phyloP scores from a whole-genome alignment of 257 asterid species.

The Asclepias syriaca region DNA sequence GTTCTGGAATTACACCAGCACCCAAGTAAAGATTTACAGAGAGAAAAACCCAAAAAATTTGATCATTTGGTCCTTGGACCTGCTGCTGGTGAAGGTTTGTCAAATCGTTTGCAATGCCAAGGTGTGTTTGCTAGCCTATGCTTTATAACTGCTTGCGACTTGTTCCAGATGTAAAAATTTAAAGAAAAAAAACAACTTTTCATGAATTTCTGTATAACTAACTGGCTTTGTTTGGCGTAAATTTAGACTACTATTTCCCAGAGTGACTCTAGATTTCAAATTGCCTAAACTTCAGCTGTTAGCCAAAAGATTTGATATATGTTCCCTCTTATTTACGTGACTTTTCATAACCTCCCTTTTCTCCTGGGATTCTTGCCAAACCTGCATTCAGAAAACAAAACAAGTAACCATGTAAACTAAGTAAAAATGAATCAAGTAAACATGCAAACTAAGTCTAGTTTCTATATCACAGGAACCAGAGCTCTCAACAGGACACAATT shows the following conservation, averaged over 20 bases:
- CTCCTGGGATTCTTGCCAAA: neutral
- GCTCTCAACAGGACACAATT: constrained; percentile 64
- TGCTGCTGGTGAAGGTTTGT: constrained; percentile 75
- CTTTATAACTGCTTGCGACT: neutral
- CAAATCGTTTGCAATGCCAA: constrained; percentile 80
- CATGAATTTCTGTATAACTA: neutral
- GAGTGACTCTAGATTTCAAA: neutral
- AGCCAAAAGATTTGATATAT: neutral
- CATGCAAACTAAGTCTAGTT: constrained; percentile 9
- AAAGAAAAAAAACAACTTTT: neutral
- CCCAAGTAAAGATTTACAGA: constrained; percentile 25
- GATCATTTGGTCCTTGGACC: constrained; percentile 78
- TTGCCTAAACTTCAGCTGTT: neutral
- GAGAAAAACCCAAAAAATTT: constrained; percentile 42
- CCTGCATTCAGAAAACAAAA: constrained; percentile 3
- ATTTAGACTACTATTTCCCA: neutral
- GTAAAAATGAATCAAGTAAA: constrained; percentile 8
- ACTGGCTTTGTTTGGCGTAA: neutral
- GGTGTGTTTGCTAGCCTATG: constrained; percentile 42
- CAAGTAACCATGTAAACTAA: constrained; percentile 12
- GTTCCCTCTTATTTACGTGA: neutral
- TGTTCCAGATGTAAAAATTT: neutral
- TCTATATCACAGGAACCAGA: constrained; percentile 45
- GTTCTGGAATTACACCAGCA: constrained; percentile 58
- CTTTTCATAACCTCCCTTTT: neutral